These are phyloP conservation scores for Glaciozyma antarctica DNA, from an alignment of 768 basidiomycete species.

Conservation along the genomic window DNA sequence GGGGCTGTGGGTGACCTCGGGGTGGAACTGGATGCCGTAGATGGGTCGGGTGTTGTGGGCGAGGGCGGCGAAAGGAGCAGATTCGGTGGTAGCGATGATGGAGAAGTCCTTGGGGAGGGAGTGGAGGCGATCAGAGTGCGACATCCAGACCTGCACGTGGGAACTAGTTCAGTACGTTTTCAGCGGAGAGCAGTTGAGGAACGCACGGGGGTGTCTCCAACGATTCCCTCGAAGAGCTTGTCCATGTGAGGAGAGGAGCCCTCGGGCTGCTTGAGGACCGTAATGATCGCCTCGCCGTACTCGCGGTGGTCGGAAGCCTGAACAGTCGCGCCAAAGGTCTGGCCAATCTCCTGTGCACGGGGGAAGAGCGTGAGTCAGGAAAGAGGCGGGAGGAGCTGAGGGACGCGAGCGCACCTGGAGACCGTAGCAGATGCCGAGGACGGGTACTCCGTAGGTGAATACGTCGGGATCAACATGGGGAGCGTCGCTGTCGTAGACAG, in stretches of 20 bases:
- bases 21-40: constrained; percentile 98
- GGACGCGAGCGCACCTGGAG: constrained; percentile 57
- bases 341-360: constrained; percentile 71
- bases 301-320: constrained; percentile 82
- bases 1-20: constrained; percentile 91
- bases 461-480: constrained; percentile 90
- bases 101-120: constrained; percentile 72
- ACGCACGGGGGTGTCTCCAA: constrained; percentile 75
- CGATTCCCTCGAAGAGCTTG: constrained; percentile 72
- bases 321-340: constrained; percentile 73
- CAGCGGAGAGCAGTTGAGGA: not conserved
- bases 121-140: constrained; percentile 89
- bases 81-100: constrained; percentile 72
- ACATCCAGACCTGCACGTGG: constrained; percentile 87
- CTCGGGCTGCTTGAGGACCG: constrained; percentile 49
- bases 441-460: constrained; percentile 70
- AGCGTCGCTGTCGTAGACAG: constrained; percentile 84
- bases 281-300: constrained; percentile 81
- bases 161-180: not conserved
- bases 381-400: not conserved
- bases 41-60: constrained; percentile 79
- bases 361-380: not conserved
- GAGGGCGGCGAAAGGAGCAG: constrained; percentile 85
- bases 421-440: constrained; percentile 95
- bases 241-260: constrained; percentile 42